Conservation (phyloP, 2,329 filamentous ascomycete species). For the Rachicladosporium sp. region DNA sequence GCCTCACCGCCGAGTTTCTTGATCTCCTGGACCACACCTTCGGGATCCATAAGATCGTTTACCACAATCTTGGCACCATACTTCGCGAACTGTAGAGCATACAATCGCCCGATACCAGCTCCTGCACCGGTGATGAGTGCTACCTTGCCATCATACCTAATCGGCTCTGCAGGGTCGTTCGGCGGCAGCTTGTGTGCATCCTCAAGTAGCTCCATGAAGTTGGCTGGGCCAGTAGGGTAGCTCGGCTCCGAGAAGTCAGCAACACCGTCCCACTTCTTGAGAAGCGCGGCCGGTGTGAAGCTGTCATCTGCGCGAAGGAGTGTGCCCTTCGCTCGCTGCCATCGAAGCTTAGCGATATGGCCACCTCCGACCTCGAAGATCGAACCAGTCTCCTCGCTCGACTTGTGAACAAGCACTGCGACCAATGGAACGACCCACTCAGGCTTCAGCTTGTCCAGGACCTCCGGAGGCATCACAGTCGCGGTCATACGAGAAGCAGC, state of each 20-base stretch:
- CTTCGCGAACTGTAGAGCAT: conserved; percentile 77
- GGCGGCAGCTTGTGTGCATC: conserved; percentile 65
- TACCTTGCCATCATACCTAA: conserved; percentile 75
- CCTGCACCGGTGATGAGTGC: conserved; percentile 80
- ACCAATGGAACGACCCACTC: conserved; percentile 94
- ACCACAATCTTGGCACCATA: conserved; percentile 77
- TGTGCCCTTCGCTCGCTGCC: conserved; percentile 84
- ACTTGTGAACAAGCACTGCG: conserved; percentile 74
- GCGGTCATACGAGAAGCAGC: conserved; percentile 89
- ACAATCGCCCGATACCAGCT: conserved; percentile 81
- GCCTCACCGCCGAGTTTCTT: conserved; percentile 80
- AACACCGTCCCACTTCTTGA: conserved; percentile 82
- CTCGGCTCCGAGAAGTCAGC: conserved; percentile 74
- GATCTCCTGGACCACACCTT: conserved; percentile 84
- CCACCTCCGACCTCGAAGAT: conserved; percentile 94
- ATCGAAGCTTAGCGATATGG: conserved; percentile 82
- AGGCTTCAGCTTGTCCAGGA: conserved; percentile 73
- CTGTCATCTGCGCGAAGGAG: conserved; percentile 79
- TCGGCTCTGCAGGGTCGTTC: conserved; percentile 58
- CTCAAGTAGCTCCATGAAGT: conserved; percentile 79
- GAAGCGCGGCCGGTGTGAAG: conserved; percentile 76
- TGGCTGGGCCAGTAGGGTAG: conserved; percentile 71
- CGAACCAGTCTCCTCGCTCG: conserved; percentile 73
- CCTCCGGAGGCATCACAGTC: conserved; percentile 89
- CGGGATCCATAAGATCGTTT: conserved; percentile 90